phyloP scores from a whole-genome alignment of 441 rosid species.

The Melastoma candidum region DNA sequence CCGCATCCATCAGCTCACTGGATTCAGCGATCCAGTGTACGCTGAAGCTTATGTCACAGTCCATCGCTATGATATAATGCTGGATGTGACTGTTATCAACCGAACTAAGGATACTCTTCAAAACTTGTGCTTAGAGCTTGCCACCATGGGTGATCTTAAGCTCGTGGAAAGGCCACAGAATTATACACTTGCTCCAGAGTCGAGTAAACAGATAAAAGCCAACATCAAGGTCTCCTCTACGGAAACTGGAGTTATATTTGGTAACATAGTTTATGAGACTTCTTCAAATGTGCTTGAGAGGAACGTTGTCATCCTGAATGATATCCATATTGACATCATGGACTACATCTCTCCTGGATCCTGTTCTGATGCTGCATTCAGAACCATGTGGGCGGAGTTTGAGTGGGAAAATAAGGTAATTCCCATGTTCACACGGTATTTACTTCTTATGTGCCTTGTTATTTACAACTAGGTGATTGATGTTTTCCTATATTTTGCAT shows the following conservation, averaged over 20 bases:
- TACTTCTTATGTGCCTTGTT: not conserved
- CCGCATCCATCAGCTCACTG: slow-evolving; percentile 88
- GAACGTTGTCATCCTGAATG: slow-evolving; percentile 78
- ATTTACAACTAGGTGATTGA: not conserved
- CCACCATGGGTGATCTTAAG: slow-evolving; percentile 92
- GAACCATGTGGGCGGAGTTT: slow-evolving; percentile 98
- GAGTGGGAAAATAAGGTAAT: slow-evolving; percentile 97
- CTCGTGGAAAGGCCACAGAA: slow-evolving; percentile 93
- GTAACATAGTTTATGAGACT: slow-evolving; percentile 83
- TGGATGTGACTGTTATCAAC: slow-evolving; percentile 76
- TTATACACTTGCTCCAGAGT: slow-evolving; percentile 88
- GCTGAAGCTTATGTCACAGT: slow-evolving; percentile 93
- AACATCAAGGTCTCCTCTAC: slow-evolving; percentile 97
- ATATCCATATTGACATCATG: slow-evolving; percentile 94
- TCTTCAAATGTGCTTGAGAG: slow-evolving; percentile 75
- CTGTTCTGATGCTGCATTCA: slow-evolving; percentile 74
- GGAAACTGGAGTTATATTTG: slow-evolving; percentile 90
- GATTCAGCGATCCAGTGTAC: slow-evolving; percentile 90
- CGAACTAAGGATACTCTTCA: slow-evolving; percentile 88
- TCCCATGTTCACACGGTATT: not conserved
- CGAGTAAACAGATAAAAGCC: slow-evolving; percentile 88
- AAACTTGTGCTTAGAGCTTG: slow-evolving; percentile 83
- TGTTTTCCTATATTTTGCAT: not conserved
- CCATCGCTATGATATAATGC: slow-evolving; percentile 88
- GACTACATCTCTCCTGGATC: slow-evolving; percentile 88